Evolutionary conservation across 2,329 filamentous ascomycete species (phyloP).

Genomic region (Hypoxylon sp.): DNA sequence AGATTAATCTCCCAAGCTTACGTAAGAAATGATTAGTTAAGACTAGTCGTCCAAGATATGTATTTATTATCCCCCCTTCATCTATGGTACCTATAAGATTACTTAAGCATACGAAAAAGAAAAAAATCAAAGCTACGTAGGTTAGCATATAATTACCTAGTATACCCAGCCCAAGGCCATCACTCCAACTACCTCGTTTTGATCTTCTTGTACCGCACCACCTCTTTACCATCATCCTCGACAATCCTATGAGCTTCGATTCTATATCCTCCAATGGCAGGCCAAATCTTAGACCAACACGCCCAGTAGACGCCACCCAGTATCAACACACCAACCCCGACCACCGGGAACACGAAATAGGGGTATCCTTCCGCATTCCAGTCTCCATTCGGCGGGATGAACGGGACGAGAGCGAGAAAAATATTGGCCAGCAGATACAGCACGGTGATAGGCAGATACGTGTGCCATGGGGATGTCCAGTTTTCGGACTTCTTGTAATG

Average conservation of each 20-base stretch:
- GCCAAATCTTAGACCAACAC: conserved; percentile 67
- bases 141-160: not conserved
- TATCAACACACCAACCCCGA: conserved; percentile 66
- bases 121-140: not conserved
- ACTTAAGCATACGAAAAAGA: not conserved
- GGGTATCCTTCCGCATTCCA: conserved; percentile 66
- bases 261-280: conserved; percentile 65
- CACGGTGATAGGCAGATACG: conserved; percentile 63
- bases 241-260: conserved; percentile 62
- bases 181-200: conserved; percentile 42
- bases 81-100: not conserved
- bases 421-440: conserved; percentile 67
- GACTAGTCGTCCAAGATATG: too few relatives aligned
- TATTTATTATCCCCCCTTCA: not conserved
- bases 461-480: conserved; percentile 69
- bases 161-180: not conserved
- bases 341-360: conserved; percentile 70
- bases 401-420: conserved; percentile 68
- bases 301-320: conserved; percentile 68
- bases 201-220: conserved; percentile 52
- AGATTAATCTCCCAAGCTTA: too few relatives aligned
- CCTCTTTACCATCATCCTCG: conserved; percentile 56
- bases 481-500: conserved; percentile 65
- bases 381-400: conserved; percentile 66
- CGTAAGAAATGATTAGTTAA: too few relatives aligned